Base-by-base conservation (phyloP, 139 green algal species). In the Trebouxia sp. region DNA sequence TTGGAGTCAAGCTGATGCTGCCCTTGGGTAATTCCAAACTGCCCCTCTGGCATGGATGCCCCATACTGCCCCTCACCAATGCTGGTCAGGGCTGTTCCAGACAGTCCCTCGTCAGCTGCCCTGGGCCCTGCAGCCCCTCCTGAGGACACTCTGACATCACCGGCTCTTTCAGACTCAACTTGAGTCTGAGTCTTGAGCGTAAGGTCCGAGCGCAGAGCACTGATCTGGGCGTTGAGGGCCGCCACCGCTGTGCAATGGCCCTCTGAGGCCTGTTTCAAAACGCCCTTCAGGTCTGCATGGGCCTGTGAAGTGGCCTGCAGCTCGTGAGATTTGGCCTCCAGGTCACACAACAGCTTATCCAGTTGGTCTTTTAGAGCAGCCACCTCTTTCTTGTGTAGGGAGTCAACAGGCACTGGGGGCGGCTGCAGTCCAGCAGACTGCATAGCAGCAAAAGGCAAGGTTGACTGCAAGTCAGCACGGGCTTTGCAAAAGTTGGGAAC, bases 361-460 rank as follows among this genome's bases (percentile, higher is more conserved):
- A 72, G 62, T n/a, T 72, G 62, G 11, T 72, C 32, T 30, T 42
- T 72, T 6, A 72, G 37, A 14, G 6, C 62, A 10, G 35, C 37
- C n/a, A 72, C 62, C 32, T 72, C 62, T 35, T 72, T 72, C 35
- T 72, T 72, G 62, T 72, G 32, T 22, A 26, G 32, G 9, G 35
- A 30, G 11, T 72, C 62, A 42, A 35, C 32, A n/a, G n/a, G n/a
- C 32, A 43, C 62, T 45, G 62, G 62, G 14, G 62, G 32, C 32
- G 62, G 62, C 32, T 42, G 32, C 62, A 72, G 35, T 15, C 62
- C 62, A 42, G 62, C n/a, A 11, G 62, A 14, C 62, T 72, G 12
- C 11, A 45, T 53, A 11, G n/a, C n/a, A n/a, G n/a, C n/a, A n/a
- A n/a, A n/a, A n/a, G n/a, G n/a, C n/a, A n/a, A n/a, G n/a, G n/a